Base-by-base conservation (phyloP, 768 basidiomycete genomes). In the Mycena floridula region DNA sequence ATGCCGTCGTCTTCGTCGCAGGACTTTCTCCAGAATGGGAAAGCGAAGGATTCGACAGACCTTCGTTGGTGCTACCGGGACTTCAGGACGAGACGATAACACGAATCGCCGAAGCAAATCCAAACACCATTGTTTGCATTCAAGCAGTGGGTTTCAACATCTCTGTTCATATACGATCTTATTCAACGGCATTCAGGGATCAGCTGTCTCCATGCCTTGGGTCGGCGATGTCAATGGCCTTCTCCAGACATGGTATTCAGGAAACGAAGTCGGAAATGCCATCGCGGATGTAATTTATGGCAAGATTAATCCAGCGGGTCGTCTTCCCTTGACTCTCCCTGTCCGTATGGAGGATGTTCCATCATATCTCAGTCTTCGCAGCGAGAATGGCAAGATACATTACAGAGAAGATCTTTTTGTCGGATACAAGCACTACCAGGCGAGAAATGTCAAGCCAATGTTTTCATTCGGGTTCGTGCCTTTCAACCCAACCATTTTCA, bases 181-280 rank as follows among this genome's bases (percentile, higher is more conserved):
- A n/a, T 9, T 13, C n/a, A 38, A 7, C 8, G 24, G n/a, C 45
- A 15, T 28, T 8, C 39, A 82, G 80, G 81, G 82, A 3, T 82
- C 82, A 18, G 77, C 85, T 1, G 74, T 85, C 2, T 67, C 79
- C 2, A 86, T 89, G 83, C 85, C 86, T 3, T 89, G 85, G 86
- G 61, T 79, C 5, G 55, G 74, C 44, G 55, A 70, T 25, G 77
- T 81, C 15, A 57, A 63, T 7, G 74, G 73, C 5, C 57, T 88
- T 18, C 49, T 86, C 2, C 81, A 85, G 44, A 66, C 80, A 4
- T 83, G 79, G 79, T 82, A 80, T 53, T 70, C 69, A 2, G 82
- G 82, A 0, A 85, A 85, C 50, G 81, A 81, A 58, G 65, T 66
- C 27, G 81, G 82, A 16, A 80, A 80, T 54, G 77, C 79, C 1